These are phyloP conservation scores for Colletotrichum ledebouriae DNA, from an alignment of 2,329 filamentous ascomycete species.

Conservation along the genomic window DNA sequence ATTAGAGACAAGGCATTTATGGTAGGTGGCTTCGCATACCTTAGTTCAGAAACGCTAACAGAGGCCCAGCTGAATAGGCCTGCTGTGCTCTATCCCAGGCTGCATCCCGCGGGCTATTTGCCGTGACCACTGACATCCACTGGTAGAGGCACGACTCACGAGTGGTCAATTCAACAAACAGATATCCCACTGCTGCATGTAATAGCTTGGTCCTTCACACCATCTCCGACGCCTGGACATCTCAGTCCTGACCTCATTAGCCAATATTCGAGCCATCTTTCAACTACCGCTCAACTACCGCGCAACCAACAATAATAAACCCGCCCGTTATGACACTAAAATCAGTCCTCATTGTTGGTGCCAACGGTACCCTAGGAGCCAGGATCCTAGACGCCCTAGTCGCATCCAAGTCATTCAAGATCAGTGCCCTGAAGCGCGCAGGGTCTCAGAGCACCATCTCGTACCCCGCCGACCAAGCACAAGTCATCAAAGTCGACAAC, in stretches of 20 bases:
- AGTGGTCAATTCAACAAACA: not conserved
- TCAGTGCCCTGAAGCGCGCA: constrained; percentile 52
- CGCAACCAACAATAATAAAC: not conserved
- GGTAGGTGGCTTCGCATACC: no score
- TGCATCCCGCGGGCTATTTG: not conserved
- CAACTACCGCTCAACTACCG: not conserved
- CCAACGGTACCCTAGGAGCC: constrained; percentile 54
- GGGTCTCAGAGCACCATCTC: constrained; percentile 48
- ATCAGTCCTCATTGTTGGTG: constrained; percentile 55
- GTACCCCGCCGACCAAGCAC: constrained; percentile 41
- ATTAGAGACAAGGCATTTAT: no score
- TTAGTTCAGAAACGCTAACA: no score
- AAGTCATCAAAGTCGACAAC: constrained; percentile 48
- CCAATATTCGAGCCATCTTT: no score
- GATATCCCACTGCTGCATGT: not conserved
- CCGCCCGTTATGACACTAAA: constrained; percentile 48
- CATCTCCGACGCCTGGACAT: not conserved
- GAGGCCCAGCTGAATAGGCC: not conserved
- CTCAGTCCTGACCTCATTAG: not conserved
- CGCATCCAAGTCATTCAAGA: constrained; percentile 47
- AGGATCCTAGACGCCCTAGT: constrained; percentile 52
- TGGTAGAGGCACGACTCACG: not conserved
- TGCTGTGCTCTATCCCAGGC: not conserved
- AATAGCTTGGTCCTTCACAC: not conserved
- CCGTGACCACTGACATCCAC: not conserved